Evolutionary conservation across 192 early-diverging fungal genomes (phyloP), one percentile per base, ranked within the genome.

Genomic region (Entrophospora sp.): DNA sequence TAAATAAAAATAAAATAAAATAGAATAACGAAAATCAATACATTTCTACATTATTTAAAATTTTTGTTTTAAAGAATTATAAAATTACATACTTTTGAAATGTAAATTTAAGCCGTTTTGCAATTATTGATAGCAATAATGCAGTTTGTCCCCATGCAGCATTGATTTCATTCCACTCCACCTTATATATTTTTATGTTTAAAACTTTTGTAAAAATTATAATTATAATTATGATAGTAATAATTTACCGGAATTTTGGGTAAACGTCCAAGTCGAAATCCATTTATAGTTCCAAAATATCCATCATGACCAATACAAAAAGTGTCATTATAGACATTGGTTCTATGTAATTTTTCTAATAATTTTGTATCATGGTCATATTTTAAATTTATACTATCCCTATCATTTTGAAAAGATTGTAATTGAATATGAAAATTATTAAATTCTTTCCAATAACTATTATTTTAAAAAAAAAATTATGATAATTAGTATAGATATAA

Each of bases 101-200:
- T 30, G 83, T 81, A 68, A 93, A 92, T 12, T 84, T 82, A 4
- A 95, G 79, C 62, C 89, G 89, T 61, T 85, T 85, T 8, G 92
- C 93, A 24, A 96, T 81, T 0, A 91, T 92, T 71, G 95, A 88
- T 22, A 98, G 67, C 58, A 98, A 75, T 22, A 98, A 73, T 35
- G 91, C 61, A 3, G 90, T 81, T 67, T 95, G 94, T 18, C 96
- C 96, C 89, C 93, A 88, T 1, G 90, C 96, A 0, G 96, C 93
- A 76, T 98, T 98, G 59, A 98, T 94, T 76, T 98, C 96, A 24
- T 74, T 79, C 96, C 96, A 98, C 34, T 96, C 94, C 31, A 98
- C 81, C 81, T 86, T 61, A 20, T 5, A 0, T 25, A 64, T n/a
- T 25, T 62, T 64, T 34, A 12, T 0, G 28, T 40, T 52, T 16